A percentile compares a stretch with the other conserved stretches of the same genome.
Conservation (phyloP, 106 monocot species). For the Platanthera guangdongensis region DNA sequence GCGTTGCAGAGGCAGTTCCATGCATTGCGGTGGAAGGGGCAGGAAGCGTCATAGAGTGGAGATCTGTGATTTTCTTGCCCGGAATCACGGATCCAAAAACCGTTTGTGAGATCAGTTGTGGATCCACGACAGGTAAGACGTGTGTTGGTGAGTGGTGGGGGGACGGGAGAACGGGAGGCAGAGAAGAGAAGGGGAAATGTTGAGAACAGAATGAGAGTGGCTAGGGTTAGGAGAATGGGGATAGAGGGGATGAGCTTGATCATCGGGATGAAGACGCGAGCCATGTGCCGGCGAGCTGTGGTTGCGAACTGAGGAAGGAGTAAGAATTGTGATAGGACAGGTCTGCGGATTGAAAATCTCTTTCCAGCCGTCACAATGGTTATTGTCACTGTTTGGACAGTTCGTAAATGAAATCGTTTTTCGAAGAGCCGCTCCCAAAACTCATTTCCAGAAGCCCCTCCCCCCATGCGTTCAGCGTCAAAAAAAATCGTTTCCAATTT, state of each 20-base stretch:
- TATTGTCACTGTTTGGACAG: too few relatives aligned
- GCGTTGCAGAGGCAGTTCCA: slow-evolving; percentile 88
- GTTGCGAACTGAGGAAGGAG: too few relatives aligned
- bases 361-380: too few relatives aligned
- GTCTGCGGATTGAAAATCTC: too few relatives aligned
- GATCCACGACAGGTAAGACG: slow-evolving; percentile 8
- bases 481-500: too few relatives aligned
- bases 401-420: too few relatives aligned
- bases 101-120: slow-evolving; percentile 33
- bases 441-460: too few relatives aligned
- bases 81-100: slow-evolving; percentile 39
- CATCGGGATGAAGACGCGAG: background rate
- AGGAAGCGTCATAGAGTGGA: slow-evolving; percentile 47
- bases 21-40: slow-evolving; percentile 90
- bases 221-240: slow-evolving; percentile 12
- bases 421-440: too few relatives aligned
- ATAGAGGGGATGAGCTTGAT: background rate
- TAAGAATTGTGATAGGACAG: too few relatives aligned
- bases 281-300: background rate
- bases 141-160: background rate
- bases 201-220: slow-evolving; percentile 13
- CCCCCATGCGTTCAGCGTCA: too few relatives aligned
- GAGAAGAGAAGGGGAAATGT: slow-evolving; percentile 1
- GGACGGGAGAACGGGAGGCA: background rate
- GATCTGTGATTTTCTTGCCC: background rate